Base-by-base conservation (phyloP, 495 filamentous ascomycete genomes). In the Podospora pseudopauciseta region DNA sequence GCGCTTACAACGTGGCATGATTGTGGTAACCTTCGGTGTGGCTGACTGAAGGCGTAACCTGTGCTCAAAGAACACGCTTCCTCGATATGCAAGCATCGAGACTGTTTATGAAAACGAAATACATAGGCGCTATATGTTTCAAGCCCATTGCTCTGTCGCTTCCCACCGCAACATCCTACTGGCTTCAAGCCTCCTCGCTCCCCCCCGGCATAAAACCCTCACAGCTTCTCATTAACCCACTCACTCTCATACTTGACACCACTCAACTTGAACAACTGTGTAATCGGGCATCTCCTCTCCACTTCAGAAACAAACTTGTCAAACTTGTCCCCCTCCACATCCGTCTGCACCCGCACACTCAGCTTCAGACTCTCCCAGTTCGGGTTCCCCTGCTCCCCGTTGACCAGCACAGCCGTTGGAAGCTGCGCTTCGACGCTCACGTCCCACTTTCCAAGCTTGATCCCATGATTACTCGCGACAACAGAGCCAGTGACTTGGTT, bases 401-500 rank as follows among this genome's bases (percentile, higher is more conserved):
- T 28, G 15, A 75, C 71, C 58, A 75, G 63, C 5, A 70, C 65
- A 6, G 44, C 67, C 5, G 69, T 75, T 4, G 73, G 73, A 61
- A 75, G 56, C 28, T 62, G 26, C 16, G 58, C 73, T 0, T 70
- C 64, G 19, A 75, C 74, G n/a, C 19, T 65, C 4, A 75, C 68
- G 2, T 66, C 6, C 72, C 74, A 75, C 39, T 67, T 20, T 2
- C 74, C 74, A 15, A 74, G 39, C 55, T 53, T 44, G 63, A 73
- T 70, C 26, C 71, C 73, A 27, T 69, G 71, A 30, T 73, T 68
- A 20, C 55, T 56, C 3, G 73, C 73, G 0, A 75, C 73, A 4
- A 75, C 69, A 34, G 26, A 34, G 3, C 73, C 73, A 15, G 73
- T 73, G 11, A 75, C 73, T 53, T 75, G 73, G 69, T 70, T 75